Evolutionary conservation across 1,139 yeast species (phyloP).

Genomic region (Scheffersomyces cryptocercus): DNA sequence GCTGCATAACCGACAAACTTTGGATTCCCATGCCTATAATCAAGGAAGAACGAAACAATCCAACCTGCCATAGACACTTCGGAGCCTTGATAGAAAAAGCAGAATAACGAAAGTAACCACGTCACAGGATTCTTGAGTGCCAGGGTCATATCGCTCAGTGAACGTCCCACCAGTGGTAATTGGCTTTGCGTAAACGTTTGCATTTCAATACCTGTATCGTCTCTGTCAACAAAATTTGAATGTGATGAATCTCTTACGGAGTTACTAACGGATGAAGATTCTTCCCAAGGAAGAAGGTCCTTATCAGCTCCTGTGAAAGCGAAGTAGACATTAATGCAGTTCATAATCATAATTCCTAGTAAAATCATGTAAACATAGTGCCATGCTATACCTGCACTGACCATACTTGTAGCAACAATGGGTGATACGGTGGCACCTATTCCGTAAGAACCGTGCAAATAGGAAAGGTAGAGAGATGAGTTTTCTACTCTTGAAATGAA

Average conservation of each 20-base stretch:
- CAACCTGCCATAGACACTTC: slow-evolving; percentile 71
- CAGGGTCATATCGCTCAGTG: slow-evolving; percentile 5
- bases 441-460: slow-evolving; percentile 59
- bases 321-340: slow-evolving; percentile 23
- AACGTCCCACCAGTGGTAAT: background rate
- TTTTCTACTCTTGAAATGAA: slow-evolving; percentile 50
- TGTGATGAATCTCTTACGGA: too few species aligned
- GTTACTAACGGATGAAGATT: too few species aligned
- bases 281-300: slow-evolving; percentile 40
- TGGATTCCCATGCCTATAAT: slow-evolving; percentile 49
- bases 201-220: background rate
- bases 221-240: too few species aligned
- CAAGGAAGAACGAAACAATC: slow-evolving; percentile 61
- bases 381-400: slow-evolving; percentile 49
- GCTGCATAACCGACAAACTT: slow-evolving; percentile 57
- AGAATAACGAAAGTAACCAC: slow-evolving; percentile 53
- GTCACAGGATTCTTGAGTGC: slow-evolving; percentile 45
- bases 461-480: slow-evolving; percentile 48
- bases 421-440: slow-evolving; percentile 62
- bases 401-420: slow-evolving; percentile 52
- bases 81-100: slow-evolving; percentile 62
- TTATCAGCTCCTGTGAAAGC: slow-evolving; percentile 43
- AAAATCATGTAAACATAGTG: slow-evolving; percentile 50
- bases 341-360: slow-evolving; percentile 34
- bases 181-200: background rate